Evolutionary conservation across 2,329 filamentous ascomycete species (phyloP).

Genomic region (Venturiaceae sp.): DNA sequence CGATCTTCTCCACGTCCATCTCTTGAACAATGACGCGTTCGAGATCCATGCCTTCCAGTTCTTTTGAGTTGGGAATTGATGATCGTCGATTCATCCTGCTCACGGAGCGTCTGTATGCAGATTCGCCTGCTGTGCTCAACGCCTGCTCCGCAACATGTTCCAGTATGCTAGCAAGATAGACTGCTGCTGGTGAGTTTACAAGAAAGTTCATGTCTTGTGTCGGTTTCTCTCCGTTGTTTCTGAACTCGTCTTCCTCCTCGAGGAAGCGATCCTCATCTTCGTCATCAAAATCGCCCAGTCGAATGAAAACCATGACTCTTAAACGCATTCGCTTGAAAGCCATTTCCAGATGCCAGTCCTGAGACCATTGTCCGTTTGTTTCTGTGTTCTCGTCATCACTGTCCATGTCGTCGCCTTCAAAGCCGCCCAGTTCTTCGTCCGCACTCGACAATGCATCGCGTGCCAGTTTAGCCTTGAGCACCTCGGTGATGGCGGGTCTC

Average conservation of each 20-base stretch:
- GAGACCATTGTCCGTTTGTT: conserved; percentile 11
- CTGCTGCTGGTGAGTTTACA: conserved; percentile 77
- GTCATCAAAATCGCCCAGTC: conserved; percentile 92
- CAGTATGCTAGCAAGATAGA: conserved; percentile 89
- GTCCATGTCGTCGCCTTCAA: conserved; percentile 52
- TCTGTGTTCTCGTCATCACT: conserved; percentile 50
- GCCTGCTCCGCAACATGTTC: conserved; percentile 92
- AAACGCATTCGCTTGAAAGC: conserved; percentile 90
- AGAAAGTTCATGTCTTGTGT: conserved; percentile 14
- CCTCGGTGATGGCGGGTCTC: conserved; percentile 72
- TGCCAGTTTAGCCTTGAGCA: conserved; percentile 82
- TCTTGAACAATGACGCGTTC: conserved; percentile 79
- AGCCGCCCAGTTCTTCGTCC: conserved; percentile 79
- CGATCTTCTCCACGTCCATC: conserved; percentile 84
- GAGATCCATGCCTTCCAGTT: conserved; percentile 44
- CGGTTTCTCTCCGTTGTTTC: conserved; percentile 21
- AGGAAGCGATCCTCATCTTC: conserved; percentile 90
- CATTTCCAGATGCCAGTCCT: conserved; percentile 72
- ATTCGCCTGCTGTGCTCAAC: conserved; percentile 76
- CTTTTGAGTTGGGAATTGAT: conserved; percentile 29
- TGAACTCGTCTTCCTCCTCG: conserved; percentile 42
- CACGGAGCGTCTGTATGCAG: conserved; percentile 57
- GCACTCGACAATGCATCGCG: conserved; percentile 74
- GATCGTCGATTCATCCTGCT: conserved; percentile 27
- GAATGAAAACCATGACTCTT: conserved; percentile 97